These are phyloP conservation scores for Syzygium syzygioides DNA, from an alignment of 441 rosid genomes.

Conservation along the genomic window DNA sequence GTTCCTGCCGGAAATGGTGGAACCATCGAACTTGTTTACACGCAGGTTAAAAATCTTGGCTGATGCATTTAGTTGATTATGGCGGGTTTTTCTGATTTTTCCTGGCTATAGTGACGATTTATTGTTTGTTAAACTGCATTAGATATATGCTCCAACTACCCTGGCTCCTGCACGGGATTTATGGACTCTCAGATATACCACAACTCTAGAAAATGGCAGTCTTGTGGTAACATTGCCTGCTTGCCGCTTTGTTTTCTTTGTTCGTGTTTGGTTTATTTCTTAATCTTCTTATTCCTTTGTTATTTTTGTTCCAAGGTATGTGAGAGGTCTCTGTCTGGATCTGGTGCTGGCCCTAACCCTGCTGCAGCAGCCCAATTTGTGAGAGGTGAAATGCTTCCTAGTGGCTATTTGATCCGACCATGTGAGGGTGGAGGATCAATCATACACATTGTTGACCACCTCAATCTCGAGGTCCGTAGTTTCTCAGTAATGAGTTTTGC, in stretches of 20 bases:
- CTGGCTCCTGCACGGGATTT: conserved; percentile 97
- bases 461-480: conserved; percentile 74
- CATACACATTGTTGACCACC: conserved; percentile 93
- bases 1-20: conserved; percentile 96
- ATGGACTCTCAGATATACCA: conserved; percentile 96
- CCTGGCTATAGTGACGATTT: background rate
- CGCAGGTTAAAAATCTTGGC: conserved; percentile 49
- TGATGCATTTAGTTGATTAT: background rate
- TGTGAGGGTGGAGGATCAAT: conserved; percentile 99
- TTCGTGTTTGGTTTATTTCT: background rate
- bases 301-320: conserved; percentile 46
- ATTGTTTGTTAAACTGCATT: conserved; percentile 9
- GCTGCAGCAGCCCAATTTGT: conserved; percentile 83
- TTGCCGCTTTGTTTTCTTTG: background rate
- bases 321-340: conserved; percentile 95
- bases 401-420: conserved; percentile 93
- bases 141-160: conserved; percentile 96
- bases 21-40: conserved; percentile 87
- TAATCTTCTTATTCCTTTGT: background rate
- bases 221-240: conserved; percentile 61
- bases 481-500: background rate
- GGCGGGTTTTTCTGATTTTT: background rate
- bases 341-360: conserved; percentile 85
- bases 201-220: conserved; percentile 91
- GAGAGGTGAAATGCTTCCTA: conserved; percentile 94